Percentiles rank a stretch among this genome's conserved stretches.
These are phyloP conservation scores for Astragalus membranaceus DNA, from an alignment of 306 rosid genomes.

Conservation along the genomic window DNA sequence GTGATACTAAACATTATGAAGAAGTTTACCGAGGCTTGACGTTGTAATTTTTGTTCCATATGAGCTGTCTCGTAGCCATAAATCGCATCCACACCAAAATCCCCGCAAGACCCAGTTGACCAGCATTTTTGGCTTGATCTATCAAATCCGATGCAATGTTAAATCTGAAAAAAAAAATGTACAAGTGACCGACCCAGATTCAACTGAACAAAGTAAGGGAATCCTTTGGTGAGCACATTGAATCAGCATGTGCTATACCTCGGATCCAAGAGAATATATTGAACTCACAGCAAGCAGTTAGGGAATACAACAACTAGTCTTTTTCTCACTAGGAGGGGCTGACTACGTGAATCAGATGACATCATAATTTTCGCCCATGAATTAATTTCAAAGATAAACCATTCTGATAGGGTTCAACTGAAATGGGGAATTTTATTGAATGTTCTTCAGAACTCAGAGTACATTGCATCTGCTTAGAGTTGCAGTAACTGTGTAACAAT, in stretches of 20 bases:
- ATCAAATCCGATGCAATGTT: conserved; percentile 90
- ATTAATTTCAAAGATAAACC: neutral
- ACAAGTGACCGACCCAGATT: conserved; percentile 11
- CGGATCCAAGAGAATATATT: neutral
- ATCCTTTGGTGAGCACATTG: conserved; percentile 2
- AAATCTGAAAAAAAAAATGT: conserved; percentile 53
- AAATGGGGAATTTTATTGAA: too few relatives aligned
- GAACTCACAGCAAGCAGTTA: neutral
- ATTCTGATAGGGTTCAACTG: too few relatives aligned
- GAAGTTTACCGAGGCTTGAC: conserved; percentile 92
- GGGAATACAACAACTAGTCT: neutral
- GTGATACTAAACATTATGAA: conserved; percentile 6
- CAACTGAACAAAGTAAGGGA: conserved; percentile 17
- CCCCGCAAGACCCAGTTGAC: conserved; percentile 73
- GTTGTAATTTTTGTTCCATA: conserved; percentile 98
- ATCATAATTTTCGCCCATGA: neutral
- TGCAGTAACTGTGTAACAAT: too few relatives aligned
- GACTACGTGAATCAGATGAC: neutral
- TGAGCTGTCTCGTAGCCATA: conserved; percentile 97
- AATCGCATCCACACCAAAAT: conserved; percentile 98
- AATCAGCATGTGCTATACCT: neutral
- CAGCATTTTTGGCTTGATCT: conserved; percentile 70
- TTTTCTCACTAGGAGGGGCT: neutral
- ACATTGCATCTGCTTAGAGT: too few relatives aligned
- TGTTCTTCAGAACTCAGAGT: too few relatives aligned